phyloP scores from a whole-genome alignment of 1,139 yeast species.

The Zygosaccharomyces pseudobailii region DNA sequence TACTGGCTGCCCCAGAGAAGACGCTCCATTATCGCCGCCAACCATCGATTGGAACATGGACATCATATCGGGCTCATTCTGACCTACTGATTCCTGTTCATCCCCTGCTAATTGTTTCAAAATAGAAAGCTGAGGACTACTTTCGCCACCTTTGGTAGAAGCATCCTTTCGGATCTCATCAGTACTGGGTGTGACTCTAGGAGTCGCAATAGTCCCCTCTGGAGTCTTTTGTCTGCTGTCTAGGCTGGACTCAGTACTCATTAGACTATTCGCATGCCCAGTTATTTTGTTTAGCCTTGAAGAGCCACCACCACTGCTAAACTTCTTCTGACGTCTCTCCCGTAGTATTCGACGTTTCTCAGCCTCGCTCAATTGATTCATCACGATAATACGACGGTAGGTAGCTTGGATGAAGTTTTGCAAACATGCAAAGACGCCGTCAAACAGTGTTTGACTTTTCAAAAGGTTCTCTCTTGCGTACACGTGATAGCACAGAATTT shows the following conservation, averaged over 20 bases:
- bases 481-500: background rate
- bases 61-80: conserved; percentile 29
- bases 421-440: background rate
- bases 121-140: conserved; percentile 22
- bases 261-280: conserved; percentile 37
- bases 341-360: conserved; percentile 60
- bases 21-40: conserved; percentile 8
- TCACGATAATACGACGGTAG: background rate
- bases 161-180: conserved; percentile 5
- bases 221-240: conserved; percentile 14
- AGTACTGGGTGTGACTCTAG: background rate
- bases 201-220: background rate
- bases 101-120: conserved; percentile 26
- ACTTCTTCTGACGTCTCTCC: conserved; percentile 67
- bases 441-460: background rate
- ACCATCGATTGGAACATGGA: conserved; percentile 27
- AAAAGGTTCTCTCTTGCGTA: background rate
- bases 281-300: conserved; percentile 51
- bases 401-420: background rate
- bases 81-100: conserved; percentile 10
- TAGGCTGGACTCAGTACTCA: conserved; percentile 36
- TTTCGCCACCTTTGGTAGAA: conserved; percentile 14
- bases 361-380: conserved; percentile 45
- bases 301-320: conserved; percentile 54
- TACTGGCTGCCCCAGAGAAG: conserved; percentile 5